These are phyloP conservation scores for Phaeosphaeriaceae sp. DNA, from an alignment of 2,329 filamentous ascomycete genomes.

Conservation along the genomic window DNA sequence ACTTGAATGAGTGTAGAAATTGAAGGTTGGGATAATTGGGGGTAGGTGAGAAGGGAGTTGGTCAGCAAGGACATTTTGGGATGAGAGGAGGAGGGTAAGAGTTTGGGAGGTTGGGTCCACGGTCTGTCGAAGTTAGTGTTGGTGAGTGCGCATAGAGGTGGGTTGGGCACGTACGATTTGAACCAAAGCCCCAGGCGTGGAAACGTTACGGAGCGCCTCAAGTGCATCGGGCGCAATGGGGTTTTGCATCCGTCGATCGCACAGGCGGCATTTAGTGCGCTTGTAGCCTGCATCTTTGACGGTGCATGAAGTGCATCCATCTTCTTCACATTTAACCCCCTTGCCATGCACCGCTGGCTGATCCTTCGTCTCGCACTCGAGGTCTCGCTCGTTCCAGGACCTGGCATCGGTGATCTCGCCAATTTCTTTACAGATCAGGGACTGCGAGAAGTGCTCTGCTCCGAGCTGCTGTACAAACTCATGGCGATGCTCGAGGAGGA, in stretches of 20 bases:
- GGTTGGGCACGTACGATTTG: conserved; percentile 25
- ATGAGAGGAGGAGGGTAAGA: conserved; percentile 20
- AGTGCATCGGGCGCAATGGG: conserved; percentile 25
- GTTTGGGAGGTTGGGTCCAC: conserved; percentile 24
- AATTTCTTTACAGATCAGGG: conserved; percentile 37
- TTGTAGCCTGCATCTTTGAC: conserved; percentile 26
- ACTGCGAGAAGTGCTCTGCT: conserved; percentile 16
- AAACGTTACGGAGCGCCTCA: conserved; percentile 21
- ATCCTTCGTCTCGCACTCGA: not conserved
- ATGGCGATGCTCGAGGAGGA: conserved; percentile 20
- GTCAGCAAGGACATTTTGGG: conserved; percentile 1
- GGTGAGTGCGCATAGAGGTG: too few species aligned
- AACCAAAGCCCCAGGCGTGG: conserved; percentile 16
- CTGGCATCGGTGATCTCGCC: conserved; percentile 33
- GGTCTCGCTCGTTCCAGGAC: conserved; percentile 30
- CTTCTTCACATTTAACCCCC: not conserved
- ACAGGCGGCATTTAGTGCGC: conserved; percentile 37
- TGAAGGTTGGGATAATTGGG: conserved; percentile 26
- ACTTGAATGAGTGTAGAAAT: conserved; percentile 33
- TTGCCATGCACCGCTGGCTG: not conserved
- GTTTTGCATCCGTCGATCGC: conserved; percentile 43
- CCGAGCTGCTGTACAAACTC: conserved; percentile 21
- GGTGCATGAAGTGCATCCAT: not conserved
- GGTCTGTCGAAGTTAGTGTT: not conserved
- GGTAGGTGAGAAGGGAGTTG: conserved; percentile 19